These are phyloP conservation scores for Raphanus hybrid DNA, from an alignment of 441 rosid genomes.

Conservation along the genomic window DNA sequence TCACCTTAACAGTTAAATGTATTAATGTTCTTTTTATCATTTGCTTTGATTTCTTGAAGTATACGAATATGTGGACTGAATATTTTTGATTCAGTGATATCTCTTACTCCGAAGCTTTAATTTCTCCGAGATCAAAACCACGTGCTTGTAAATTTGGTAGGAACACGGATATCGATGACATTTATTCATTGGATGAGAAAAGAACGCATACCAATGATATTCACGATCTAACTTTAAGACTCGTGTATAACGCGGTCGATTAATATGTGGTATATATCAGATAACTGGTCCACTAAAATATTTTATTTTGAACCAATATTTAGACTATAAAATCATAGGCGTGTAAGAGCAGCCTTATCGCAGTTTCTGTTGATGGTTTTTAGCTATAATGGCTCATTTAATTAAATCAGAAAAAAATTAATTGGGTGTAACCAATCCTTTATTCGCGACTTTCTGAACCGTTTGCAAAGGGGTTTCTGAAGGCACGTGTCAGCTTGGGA, in stretches of 20 bases:
- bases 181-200: neutral
- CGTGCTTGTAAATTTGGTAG: neutral
- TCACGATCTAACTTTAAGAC: neutral
- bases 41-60: neutral
- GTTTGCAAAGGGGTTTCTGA: no score
- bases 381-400: no score
- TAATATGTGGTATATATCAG: neutral
- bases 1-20: no score
- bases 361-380: no score
- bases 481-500: no score
- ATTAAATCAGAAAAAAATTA: no score
- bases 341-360: neutral
- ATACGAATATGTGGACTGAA: neutral
- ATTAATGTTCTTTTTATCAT: no score
- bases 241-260: neutral
- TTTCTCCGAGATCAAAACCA: neutral
- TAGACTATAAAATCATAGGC: no score
- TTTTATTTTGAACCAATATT: no score
- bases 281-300: neutral
- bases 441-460: no score
- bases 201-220: slow-evolving; percentile 5
- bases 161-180: neutral
- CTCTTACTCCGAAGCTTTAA: neutral
- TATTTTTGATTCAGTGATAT: neutral
- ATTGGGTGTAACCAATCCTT: no score